Evolutionary conservation across 176 grass and related monocot genomes (phyloP), one percentile per base, ranked within the genome.

Genomic region (Raddia guianensis): DNA sequence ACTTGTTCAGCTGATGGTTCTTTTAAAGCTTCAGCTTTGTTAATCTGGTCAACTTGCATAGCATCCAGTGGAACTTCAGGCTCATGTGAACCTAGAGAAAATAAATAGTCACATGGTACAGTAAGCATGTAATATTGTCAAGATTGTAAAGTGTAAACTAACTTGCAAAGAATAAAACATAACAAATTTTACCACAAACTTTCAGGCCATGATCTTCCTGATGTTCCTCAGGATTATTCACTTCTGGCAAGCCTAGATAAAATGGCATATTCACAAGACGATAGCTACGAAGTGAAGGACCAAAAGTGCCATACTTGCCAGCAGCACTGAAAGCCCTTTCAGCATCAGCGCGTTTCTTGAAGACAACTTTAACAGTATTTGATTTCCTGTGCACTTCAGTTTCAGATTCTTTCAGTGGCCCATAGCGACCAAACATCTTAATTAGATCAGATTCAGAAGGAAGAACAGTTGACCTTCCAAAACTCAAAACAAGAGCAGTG

Each of bases 401-500:
- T 68, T 95, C 83, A 0, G 63, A 42, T 83, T 91, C 96, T 91
- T 91, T 95, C 44, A 95, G 83, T 45, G 96, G 90, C 18, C 96
- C 96, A 89, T 93, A 93, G 15, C 88, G 90, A 83, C 92, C 78
- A 6, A 95, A 99, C 84, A 77, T 99, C 72, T 91, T 90, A 70
- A 89, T 78, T 32, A 99, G 87, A 86, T 91, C 84, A 44, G 49
- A 82, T 83, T 91, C 88, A 65, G 92, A 95, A 50, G 90, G 92
- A 86, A 95, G 61, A 68, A 47, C 58, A 78, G 74, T 83, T 68
- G 89, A 90, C 69, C 86, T 85, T 44, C 84, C 90, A 87, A 99
- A 95, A 62, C 76, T 99, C 80, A 99, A 86, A 77, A 95, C 51
- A 88, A 99, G 90, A 49, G 96, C 96, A 46, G 96, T 99, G 46